phyloP scores from a whole-genome alignment of 2,329 filamentous ascomycete genomes.

The Amylocarpus encephaloides region DNA sequence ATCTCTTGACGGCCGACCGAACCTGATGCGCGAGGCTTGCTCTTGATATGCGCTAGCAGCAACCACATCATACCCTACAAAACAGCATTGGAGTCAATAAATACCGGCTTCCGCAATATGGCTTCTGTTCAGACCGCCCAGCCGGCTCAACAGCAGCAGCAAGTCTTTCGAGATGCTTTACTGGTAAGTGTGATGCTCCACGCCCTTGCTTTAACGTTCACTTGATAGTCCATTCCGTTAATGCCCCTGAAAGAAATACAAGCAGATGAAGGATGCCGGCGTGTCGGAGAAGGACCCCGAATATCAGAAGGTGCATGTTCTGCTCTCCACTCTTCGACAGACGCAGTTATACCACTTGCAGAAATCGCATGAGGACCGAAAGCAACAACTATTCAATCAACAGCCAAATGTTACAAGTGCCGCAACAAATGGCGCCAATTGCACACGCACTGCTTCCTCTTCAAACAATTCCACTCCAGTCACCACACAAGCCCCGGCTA shows the following conservation, averaged over 20 bases:
- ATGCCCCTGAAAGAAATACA: slow-evolving; percentile 61
- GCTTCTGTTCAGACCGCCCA: slow-evolving; percentile 72
- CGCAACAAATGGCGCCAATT: slow-evolving; percentile 51
- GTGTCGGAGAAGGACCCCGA: slow-evolving; percentile 80
- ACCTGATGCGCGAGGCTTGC: slow-evolving; percentile 32
- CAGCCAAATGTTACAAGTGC: slow-evolving; percentile 50
- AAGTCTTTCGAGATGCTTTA: slow-evolving; percentile 59
- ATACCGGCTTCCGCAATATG: slow-evolving; percentile 45
- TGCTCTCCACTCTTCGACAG: slow-evolving; percentile 66
- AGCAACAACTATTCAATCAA: slow-evolving; percentile 36
- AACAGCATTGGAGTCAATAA: slow-evolving; percentile 9
- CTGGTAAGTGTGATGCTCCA: slow-evolving; percentile 42
- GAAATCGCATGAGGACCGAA: slow-evolving; percentile 50
- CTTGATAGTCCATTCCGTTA: slow-evolving; percentile 22
- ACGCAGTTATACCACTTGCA: slow-evolving; percentile 37
- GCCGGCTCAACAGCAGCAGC: slow-evolving; percentile 52
- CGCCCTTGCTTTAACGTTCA: slow-evolving; percentile 6
- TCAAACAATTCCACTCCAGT: slow-evolving; percentile 18
- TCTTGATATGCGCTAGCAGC: slow-evolving; percentile 30
- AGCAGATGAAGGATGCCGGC: slow-evolving; percentile 80
- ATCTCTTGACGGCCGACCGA: slow-evolving; percentile 14
- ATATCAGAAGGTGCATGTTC: slow-evolving; percentile 72
- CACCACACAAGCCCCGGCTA: slow-evolving; percentile 17
- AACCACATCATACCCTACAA: slow-evolving; percentile 17
- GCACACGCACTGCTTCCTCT: slow-evolving; percentile 37